Evolutionary conservation across 73 alveolate species (phyloP), one percentile per base, ranked within the genome.

Genomic region (Paramecium tetraurelia): DNA sequence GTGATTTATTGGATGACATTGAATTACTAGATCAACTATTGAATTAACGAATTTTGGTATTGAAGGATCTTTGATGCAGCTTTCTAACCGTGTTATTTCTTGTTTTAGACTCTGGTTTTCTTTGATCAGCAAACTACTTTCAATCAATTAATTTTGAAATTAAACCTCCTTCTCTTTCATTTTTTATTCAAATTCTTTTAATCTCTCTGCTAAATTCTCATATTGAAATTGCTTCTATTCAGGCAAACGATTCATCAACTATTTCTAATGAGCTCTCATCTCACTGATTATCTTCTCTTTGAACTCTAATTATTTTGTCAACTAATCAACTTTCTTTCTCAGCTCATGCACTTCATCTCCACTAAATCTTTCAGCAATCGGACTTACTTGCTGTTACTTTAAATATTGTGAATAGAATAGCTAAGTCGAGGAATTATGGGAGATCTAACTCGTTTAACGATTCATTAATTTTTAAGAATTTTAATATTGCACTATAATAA

Each of bases 361-460:
- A 24, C 63, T 44, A 46, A 80, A 80, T 48, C 90, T 21, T 80
- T 80, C 90, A 46, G 70, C 75, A 7, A 80, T 63, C 18, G 90
- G 90, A 35, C 90, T 80, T 22, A 48, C 75, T 80, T 80, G 57
- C 46, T 80, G 57, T 35, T 80, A 3, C 75, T 80, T 80, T 46
- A 80, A 80, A 48, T 80, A 80, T 22, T 80, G 48, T 33, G 90
- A 80, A 46, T 80, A 80, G 48, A 80, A 80, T 27, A 80, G 8
- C 12, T 80, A 80, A 24, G 76, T 22, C 43, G 90, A 80, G 57
- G 76, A 44, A 80, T 80, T 80, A 46, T 80, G 90, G 44, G 90
- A 80, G 48, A 48, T 22, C 75, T 80, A 46, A 22, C 43, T 44
- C 2, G 75, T 80, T 80, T 80, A 80, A 80, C 90, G 90, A 80